Conservation (phyloP, 148 eudicot species). For the Fagopyrum esculentum region DNA sequence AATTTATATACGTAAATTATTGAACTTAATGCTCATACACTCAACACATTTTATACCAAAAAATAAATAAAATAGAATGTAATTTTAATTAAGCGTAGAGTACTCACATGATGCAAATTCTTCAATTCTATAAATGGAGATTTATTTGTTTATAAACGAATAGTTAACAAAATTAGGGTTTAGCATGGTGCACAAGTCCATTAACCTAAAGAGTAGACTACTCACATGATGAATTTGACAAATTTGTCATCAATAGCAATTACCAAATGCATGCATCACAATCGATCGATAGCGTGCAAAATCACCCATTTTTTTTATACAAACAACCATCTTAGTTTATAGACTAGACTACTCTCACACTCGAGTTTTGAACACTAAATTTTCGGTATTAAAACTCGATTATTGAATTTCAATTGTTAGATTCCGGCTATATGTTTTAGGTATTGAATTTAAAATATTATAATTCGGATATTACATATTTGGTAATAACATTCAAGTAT, state of each 20-base stretch:
- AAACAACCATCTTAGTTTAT: neutral
- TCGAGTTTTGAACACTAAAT: neutral
- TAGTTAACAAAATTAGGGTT: neutral
- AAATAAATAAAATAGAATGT: too few species aligned
- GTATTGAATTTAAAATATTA: too few species aligned
- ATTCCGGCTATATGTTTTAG: too few species aligned
- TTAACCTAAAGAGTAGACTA: neutral
- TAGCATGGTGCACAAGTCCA: neutral
- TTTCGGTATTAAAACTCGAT: too few species aligned
- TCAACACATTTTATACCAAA: too few species aligned
- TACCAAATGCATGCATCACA: neutral
- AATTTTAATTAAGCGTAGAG: too few species aligned
- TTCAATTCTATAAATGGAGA: neutral
- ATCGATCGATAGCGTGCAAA: neutral
- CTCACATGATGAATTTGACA: neutral
- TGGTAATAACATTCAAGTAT: too few species aligned
- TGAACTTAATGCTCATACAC: too few species aligned
- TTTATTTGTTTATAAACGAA: neutral
- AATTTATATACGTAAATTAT: too few species aligned
- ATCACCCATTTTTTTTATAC: neutral
- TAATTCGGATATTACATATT: too few species aligned
- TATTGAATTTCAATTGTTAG: too few species aligned
- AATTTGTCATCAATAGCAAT: neutral
- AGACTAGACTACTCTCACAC: neutral
- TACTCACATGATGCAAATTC: neutral